phyloP scores from a whole-genome alignment of 192 early-diverging fungal genomes.

The Linnemannia exigua region DNA sequence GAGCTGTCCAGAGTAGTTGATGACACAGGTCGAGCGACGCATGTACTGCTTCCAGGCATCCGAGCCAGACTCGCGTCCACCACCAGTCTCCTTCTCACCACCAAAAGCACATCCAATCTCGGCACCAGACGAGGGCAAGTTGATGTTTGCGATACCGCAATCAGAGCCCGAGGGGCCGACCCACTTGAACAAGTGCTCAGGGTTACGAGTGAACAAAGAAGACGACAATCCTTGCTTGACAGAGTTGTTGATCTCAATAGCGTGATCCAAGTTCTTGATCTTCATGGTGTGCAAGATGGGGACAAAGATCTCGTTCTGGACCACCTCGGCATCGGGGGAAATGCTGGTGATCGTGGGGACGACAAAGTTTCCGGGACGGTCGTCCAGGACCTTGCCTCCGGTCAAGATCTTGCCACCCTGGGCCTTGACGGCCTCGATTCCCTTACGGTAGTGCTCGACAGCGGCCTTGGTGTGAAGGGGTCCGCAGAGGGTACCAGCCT shows the following conservation, averaged over 20 bases:
- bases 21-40: conserved; percentile 70
- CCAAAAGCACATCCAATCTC: conserved; percentile 99
- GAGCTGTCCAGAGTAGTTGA: conserved; percentile 89
- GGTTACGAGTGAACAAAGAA: conserved; percentile 87
- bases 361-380: conserved; percentile 90
- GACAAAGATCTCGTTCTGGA: conserved; percentile 96
- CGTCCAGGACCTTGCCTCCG: conserved; percentile 85
- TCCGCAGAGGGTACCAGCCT: conserved; percentile 88
- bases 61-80: conserved; percentile 92
- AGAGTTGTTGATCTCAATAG: conserved; percentile 89
- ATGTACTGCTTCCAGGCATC: conserved; percentile 90
- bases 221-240: conserved; percentile 91
- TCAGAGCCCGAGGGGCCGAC: conserved; percentile 92
- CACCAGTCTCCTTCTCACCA: conserved; percentile 97
- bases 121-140: conserved; percentile 97
- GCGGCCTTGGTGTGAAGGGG: conserved; percentile 92
- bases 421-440: conserved; percentile 81
- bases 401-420: conserved; percentile 90
- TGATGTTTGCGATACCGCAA: conserved; percentile 94
- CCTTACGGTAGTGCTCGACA: conserved; percentile 80
- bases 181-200: conserved; percentile 92
- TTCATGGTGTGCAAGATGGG: conserved; percentile 93
- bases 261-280: conserved; percentile 84
- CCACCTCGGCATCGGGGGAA: conserved; percentile 77
- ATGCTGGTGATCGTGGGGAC: conserved; percentile 93